Evolutionary conservation across 202 grass and related monocot genomes (phyloP).

Genomic region (Schoenoplectus tabernaemontani): DNA sequence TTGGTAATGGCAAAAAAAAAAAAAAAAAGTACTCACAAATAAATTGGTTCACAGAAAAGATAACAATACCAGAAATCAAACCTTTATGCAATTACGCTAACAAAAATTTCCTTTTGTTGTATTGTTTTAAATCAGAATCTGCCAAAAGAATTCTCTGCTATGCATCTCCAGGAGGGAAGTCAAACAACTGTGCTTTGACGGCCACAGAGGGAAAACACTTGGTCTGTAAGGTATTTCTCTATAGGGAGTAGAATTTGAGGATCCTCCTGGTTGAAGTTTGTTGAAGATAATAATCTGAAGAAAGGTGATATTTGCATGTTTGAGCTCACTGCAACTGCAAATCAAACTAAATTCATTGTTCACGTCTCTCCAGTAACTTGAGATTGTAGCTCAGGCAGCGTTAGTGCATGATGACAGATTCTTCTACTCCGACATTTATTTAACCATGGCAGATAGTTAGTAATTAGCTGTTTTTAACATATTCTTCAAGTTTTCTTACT

Average conservation of each 20-base stretch:
- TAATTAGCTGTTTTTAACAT: too few species aligned
- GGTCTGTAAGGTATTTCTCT: neutral
- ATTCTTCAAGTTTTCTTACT: neutral
- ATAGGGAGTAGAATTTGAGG: neutral
- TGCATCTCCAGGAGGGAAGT: conserved; percentile 5
- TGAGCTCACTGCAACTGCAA: conserved; percentile 16
- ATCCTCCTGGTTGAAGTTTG: conserved; percentile 29
- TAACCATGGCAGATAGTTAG: too few species aligned
- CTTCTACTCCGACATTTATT: neutral
- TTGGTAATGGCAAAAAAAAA: neutral
- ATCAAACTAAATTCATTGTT: conserved; percentile 21
- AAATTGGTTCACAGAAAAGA: neutral
- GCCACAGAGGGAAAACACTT: conserved; percentile 4
- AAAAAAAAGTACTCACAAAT: neutral
- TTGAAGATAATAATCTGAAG: conserved; percentile 32
- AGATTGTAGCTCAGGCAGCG: neutral
- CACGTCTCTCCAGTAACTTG: conserved; percentile 24
- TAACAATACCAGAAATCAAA: neutral
- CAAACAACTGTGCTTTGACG: conserved; percentile 4
- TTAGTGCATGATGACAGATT: neutral
- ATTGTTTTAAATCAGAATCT: conserved; percentile 19
- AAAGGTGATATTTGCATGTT: conserved; percentile 40
- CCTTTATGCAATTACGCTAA: neutral
- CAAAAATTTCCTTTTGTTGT: neutral
- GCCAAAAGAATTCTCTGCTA: neutral